Evolutionary conservation across 2,329 filamentous ascomycete species (phyloP), one percentile per base, ranked within the genome.

Genomic region (Diplodia intermedia): DNA sequence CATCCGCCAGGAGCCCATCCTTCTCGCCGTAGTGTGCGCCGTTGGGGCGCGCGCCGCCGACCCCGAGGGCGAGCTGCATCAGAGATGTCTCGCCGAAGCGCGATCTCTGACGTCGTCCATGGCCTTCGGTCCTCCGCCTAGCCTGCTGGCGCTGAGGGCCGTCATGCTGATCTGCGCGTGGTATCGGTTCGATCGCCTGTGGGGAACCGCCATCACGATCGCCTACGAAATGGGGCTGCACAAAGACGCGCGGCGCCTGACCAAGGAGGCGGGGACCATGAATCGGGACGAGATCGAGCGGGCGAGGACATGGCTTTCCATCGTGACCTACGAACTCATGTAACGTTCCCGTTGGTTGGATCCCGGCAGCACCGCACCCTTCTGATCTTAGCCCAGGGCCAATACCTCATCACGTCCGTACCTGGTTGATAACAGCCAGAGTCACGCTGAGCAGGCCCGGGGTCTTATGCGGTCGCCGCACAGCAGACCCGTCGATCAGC

Each of bases 191-290:
- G 40, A 61, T 7, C 57, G 57, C 9, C 57, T 61, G 23, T 61
- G 57, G 57, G 57, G 57, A 9, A 61, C 33, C 38, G 57, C n/a
- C 14, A 11, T 61, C 14, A 31, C 57, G 4, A 40, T 50, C 5
- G 57, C 57, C n/a, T 61, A 61, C 26, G 57, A 50, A 49, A 61
- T 61, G 57, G 57, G 40, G 5, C 23, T 49, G 57, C 40, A 61
- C 15, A 3, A 33, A 4, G 57, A 61, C 4, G 57, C 57, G 2
- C 23, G 49, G n/a, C 57, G 57, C 40, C 47, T 61, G 40, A 9
- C 57, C 29, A 14, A 33, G 9, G 15, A 49, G 2, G 40, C 40
- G 3, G 20, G 18, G 2, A 23, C 26, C 9, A 61, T 61, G 57
- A 20, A 15, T 11, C 26, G n/a, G 15, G 4, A 29, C 8, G 40